phyloP scores from a whole-genome alignment of 2,329 filamentous ascomycete species.

The Purpureocillium lavendulum region DNA sequence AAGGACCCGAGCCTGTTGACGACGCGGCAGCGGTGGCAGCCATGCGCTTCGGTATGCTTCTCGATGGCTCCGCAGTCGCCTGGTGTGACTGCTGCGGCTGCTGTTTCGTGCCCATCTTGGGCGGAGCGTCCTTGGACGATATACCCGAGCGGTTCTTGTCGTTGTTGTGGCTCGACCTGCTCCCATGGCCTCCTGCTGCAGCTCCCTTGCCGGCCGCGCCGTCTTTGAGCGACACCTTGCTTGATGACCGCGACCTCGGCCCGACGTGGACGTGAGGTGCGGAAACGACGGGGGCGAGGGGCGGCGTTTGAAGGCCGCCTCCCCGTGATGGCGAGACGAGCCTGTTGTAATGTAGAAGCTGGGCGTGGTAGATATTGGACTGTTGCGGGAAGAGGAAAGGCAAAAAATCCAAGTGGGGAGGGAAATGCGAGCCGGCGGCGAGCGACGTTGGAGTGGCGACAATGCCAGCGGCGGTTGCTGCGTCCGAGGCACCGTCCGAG shows the following conservation, averaged over 20 bases:
- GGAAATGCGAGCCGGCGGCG: slow-evolving; percentile 21
- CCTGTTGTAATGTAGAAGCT: slow-evolving; percentile 58
- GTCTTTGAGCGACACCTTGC: slow-evolving; percentile 52
- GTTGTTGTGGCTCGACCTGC: slow-evolving; percentile 45
- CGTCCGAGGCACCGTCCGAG: slow-evolving; percentile 22
- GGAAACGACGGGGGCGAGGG: slow-evolving; percentile 47
- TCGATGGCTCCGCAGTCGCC: slow-evolving; percentile 16
- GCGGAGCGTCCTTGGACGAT: slow-evolving; percentile 44
- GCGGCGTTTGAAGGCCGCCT: slow-evolving; percentile 47
- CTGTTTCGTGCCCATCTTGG: slow-evolving; percentile 44
- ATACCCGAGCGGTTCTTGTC: slow-evolving; percentile 56
- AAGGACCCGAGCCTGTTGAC: slow-evolving; percentile 17
- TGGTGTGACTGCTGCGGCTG: slow-evolving; percentile 14
- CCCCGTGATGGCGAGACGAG: slow-evolving; percentile 50
- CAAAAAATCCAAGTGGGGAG: slow-evolving; percentile 42
- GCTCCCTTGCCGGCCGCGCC: slow-evolving; percentile 34
- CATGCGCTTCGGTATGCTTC: slow-evolving; percentile 20
- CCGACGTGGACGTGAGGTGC: slow-evolving; percentile 48
- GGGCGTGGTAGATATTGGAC: slow-evolving; percentile 49
- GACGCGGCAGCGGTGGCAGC: slow-evolving; percentile 16
- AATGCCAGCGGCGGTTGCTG: slow-evolving; percentile 10
- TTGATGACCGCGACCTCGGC: slow-evolving; percentile 48
- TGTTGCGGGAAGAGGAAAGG: slow-evolving; percentile 53
- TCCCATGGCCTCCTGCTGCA: slow-evolving; percentile 55
- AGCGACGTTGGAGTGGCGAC: slow-evolving; percentile 11